These are phyloP conservation scores for Diaporthe longicolla DNA, from an alignment of 2,329 filamentous ascomycete species.

Conservation along the genomic window DNA sequence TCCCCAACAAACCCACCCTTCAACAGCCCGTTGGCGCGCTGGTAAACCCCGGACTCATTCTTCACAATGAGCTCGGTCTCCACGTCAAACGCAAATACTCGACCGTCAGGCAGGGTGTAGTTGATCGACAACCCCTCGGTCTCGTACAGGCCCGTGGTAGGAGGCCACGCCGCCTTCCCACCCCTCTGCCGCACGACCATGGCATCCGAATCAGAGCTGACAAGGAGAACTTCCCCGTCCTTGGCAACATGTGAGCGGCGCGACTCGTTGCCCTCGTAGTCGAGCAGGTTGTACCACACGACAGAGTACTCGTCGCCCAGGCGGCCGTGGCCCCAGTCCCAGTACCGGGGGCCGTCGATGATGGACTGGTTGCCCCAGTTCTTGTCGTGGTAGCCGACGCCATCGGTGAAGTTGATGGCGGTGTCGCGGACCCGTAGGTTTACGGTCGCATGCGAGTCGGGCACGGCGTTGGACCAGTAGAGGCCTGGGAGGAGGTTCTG, in stretches of 20 bases:
- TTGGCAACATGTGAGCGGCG: not conserved
- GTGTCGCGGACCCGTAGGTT: conserved; percentile 45
- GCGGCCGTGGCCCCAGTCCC: conserved; percentile 62
- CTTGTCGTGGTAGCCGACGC: conserved; percentile 62
- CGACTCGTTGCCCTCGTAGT: conserved; percentile 46
- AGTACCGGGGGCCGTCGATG: conserved; percentile 49
- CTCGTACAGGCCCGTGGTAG: not conserved
- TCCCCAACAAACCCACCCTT: not conserved
- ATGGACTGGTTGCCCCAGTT: conserved; percentile 60
- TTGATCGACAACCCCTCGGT: not conserved
- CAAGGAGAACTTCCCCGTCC: not conserved
- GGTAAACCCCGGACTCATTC: not conserved
- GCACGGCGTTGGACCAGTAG: conserved; percentile 52
- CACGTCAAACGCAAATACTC: not conserved
- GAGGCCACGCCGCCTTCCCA: not conserved
- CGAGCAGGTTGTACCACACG: conserved; percentile 58
- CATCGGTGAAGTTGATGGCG: conserved; percentile 53
- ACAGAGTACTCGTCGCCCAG: conserved; percentile 57
- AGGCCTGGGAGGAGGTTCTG: conserved; percentile 59
- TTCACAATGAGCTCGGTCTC: not conserved
- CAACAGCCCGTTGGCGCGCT: not conserved
- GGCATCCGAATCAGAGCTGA: not conserved
- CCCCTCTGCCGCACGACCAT: conserved; percentile 1
- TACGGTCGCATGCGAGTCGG: conserved; percentile 46
- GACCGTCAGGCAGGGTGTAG: not conserved